Percentiles rank a stretch among this genome's conserved stretches.
Conservation (phyloP, 768 basidiomycete genomes). For the Trametes gibbosa region DNA sequence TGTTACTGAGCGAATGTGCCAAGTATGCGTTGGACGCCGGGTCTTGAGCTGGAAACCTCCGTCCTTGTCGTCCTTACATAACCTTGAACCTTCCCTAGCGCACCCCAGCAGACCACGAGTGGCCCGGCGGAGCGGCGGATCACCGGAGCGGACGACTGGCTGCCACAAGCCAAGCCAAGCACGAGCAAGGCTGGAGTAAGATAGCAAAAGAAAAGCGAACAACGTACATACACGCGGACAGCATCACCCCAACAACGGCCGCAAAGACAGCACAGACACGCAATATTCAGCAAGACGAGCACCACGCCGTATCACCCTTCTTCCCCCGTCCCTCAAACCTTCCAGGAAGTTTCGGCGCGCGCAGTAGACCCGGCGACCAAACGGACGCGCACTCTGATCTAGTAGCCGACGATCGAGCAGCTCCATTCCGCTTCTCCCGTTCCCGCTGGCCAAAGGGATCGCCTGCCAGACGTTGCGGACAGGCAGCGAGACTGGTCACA, state of each 20-base stretch:
- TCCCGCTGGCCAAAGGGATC: neutral
- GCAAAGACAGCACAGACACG: neutral
- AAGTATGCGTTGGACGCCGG: no score
- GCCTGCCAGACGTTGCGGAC: neutral
- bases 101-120: no score
- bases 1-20: no score
- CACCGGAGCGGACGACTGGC: no score
- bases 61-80: no score
- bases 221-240: slow-evolving; percentile 9
- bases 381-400: neutral
- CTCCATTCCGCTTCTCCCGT: no score
- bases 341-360: neutral
- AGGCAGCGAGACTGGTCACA: neutral
- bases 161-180: neutral
- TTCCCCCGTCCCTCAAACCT: no score
- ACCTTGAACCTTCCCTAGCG: no score
- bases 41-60: no score
- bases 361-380: slow-evolving; percentile 6
- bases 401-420: slow-evolving; percentile 11
- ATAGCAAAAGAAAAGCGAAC: neutral
- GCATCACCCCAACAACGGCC: neutral
- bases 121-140: no score
- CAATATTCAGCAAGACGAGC: neutral
- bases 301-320: neutral
- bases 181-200: neutral